Base-by-base conservation (phyloP, 2,329 filamentous ascomycete species). In the Pseudopyricularia javanii region DNA sequence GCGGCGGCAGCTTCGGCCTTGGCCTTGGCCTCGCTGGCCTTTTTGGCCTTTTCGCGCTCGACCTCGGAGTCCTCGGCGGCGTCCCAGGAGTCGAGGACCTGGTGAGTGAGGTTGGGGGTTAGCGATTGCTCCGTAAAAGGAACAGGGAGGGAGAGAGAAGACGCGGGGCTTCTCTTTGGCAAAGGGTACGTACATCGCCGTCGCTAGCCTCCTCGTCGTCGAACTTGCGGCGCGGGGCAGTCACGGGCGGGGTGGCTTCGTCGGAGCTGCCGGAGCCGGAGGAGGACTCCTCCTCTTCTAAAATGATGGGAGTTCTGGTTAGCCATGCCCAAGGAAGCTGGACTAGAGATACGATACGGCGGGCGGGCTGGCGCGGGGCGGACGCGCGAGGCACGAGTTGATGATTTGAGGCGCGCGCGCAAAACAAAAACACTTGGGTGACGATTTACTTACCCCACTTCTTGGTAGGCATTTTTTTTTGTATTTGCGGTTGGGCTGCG, bases 1-100 rank as follows among this genome's bases (percentile, higher is more conserved):
- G 87, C 88, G 7, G 89, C 89, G 63, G 89, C 88, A 47, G 87
- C 91, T 0, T 91, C 89, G 28, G 88, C 90, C 71, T 94, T 94
- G 54, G 86, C 88, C 70, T 95, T 94, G 52, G 82, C 86, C 64
- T 88, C 91, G 6, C 79, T 85, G 50, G 84, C 89, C 73, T 91
- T 93, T 70, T 86, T 87, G 28, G 81, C 88, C 76, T 97, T 98
- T 71, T 96, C 91, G 63, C 90, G 87, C 75, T 98, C 93, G 62
- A 84, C 91, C 63, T 98, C 93, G 56, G 90, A 95, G 73, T 98
- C 93, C 65, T 97, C 93, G 60, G 88, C 91, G 54, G 88, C 91
- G 64, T 97, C 91, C 93, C 93, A 98, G 33, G 88, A 91, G 56
- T 98, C 93, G 64, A 96, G 80, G 54, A 97, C 88, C 85, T 95